Base-by-base conservation (phyloP, 352 stramenopile species). In the Discostella stelligera region DNA sequence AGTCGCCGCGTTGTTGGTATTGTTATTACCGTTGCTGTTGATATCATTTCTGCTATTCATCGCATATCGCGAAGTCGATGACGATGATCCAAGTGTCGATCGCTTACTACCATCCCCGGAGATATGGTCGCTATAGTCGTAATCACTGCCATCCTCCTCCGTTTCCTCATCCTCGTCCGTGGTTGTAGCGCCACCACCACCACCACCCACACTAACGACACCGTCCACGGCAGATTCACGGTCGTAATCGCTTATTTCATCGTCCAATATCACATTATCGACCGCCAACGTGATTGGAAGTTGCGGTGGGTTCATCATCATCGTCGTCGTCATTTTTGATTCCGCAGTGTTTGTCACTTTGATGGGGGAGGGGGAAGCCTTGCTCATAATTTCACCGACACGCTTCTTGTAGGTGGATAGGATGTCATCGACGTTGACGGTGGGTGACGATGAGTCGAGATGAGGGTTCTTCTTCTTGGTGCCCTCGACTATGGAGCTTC, bases 301-400 rank as follows among this genome's bases (percentile, higher is more conserved):
- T 21, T 16, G 39, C 21, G 11, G 13, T 27, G 41, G 32, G 14
- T 7, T 64, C 21, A 52, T 11, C n/a, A 44, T 65, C 18, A 63
- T 54, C 21, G 41, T 11, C n/a, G 30, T 65, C 18, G 56, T 54
- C 16, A 18, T 55, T 2, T 8, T 20, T 16, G 37, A 3, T 44
- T 3, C 37, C 4, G 21, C 46, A 0, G 37, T 13, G 20, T n/a
- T 39, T 25, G 10, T 52, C 39, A 20, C 8, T 44, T 64, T 65
- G 4, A 1, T 44, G 37, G 37, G 37, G 7, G 37, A 44, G 7
- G 37, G 37, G 37, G 37, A 44, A 13, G 37, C 37, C 44, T 70
- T 77, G n/a, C 63, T 74, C 73, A 81, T 76, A 58, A 81, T 81
- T 58, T 81, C 73, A 10, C 61, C 73, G 4, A 81, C 66, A 25